Base-by-base conservation (phyloP, 345 rosid genomes). In the Eucalyptus fibrosa region DNA sequence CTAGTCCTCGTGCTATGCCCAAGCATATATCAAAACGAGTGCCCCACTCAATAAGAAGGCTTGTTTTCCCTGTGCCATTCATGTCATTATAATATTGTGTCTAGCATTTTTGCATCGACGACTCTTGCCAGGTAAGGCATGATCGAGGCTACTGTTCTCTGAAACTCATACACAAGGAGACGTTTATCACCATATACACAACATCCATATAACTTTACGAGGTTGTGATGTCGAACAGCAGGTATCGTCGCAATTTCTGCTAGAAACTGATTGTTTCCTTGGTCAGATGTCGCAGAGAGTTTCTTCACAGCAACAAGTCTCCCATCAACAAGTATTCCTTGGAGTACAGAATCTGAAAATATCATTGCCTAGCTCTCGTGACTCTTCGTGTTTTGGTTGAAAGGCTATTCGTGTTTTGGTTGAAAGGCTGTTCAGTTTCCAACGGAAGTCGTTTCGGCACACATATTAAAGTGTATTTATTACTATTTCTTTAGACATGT, bases 131-230 rank as follows among this genome's bases (percentile, higher is more conserved):
- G 93, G 95, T 26, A 96, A 90, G 87, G 96, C 97, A 89, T 94
- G 95, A 92, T 96, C 96, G 23, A 96, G 96, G 92, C 97, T 96
- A 69, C 92, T 94, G 91, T 95, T 95, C 87, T 93, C 92, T 34
- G 95, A 90, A 93, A 95, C 92, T 96, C 98, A 21, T 94, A 96
- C 34, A 97, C 97, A 65, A 96, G 95, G 83, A 96, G 94, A 16
- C 92, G 92, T n/a, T 92, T 93, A 6, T 92, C 85, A 26, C 94
- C 96, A 59, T 94, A 94, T 9, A 94, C 93, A 90, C 95, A 94
- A 42, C 44, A 6, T 24, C 97, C 96, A 32, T 94, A 91, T 86
- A 95, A 85, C 91, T 95, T 95, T 67, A 96, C 97, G 60, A 96
- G 97, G 89, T 95, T 96, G 34, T 95, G 94, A 86, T 95, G 96